These are phyloP conservation scores for Cercospora zeina DNA, from an alignment of 2,329 filamentous ascomycete genomes.

Conservation along the genomic window DNA sequence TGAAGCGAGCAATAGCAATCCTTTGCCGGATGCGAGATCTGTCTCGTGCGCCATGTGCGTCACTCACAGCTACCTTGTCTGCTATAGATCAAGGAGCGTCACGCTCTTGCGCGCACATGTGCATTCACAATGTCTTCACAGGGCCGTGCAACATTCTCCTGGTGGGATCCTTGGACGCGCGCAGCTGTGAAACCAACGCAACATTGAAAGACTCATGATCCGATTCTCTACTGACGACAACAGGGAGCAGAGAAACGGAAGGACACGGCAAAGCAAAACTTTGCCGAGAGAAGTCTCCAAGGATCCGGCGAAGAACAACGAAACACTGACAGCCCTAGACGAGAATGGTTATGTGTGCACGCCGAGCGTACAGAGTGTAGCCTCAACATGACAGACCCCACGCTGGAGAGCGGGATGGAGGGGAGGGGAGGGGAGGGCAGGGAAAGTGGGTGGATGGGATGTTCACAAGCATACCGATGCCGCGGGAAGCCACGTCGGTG, in stretches of 20 bases:
- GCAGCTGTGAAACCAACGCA: conserved; percentile 68
- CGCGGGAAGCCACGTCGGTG: conserved; percentile 98
- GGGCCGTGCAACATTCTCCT: conserved; percentile 57
- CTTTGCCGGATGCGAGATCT: conserved; percentile 54
- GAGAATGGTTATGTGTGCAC: conserved; percentile 76
- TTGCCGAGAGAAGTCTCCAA: conserved; percentile 65
- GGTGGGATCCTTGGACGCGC: conserved; percentile 66
- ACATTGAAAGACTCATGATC: conserved; percentile 64
- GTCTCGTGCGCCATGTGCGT: conserved; percentile 38
- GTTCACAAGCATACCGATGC: conserved; percentile 95
- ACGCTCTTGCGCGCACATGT: conserved; percentile 38
- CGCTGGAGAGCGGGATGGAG: conserved; percentile 50
- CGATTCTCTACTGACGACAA: conserved; percentile 67
- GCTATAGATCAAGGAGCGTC: conserved; percentile 25
- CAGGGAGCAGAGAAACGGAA: conserved; percentile 71
- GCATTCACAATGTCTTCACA: conserved; percentile 45
- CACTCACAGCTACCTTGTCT: conserved; percentile 36
- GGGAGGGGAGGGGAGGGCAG: conserved; percentile 35
- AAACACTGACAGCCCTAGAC: conserved; percentile 84
- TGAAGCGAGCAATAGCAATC: conserved; percentile 50
- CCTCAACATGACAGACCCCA: conserved; percentile 72
- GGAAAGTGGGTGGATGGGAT: conserved; percentile 38
- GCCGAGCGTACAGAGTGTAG: conserved; percentile 79
- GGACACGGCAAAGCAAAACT: conserved; percentile 58
- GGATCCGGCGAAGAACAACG: conserved; percentile 83